A percentile compares a stretch with the other conserved stretches of the same genome.
phyloP scores from a whole-genome alignment of 257 asterid species.

The Ajuga chamaepitys region DNA sequence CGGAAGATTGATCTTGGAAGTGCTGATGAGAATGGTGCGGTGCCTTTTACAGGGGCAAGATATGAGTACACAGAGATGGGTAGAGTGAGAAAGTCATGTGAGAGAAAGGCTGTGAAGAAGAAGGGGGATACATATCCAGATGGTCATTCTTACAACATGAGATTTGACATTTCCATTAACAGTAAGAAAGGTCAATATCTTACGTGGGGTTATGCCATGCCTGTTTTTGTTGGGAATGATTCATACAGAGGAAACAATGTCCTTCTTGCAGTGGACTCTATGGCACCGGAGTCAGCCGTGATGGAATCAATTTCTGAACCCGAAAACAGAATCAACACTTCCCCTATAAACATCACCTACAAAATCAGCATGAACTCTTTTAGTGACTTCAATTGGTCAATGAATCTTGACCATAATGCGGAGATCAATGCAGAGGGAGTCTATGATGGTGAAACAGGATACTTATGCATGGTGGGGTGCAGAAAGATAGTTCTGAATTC shows the following conservation, averaged over 20 bases:
- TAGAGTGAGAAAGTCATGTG: constrained; percentile 27
- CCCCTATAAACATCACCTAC: constrained; percentile 45
- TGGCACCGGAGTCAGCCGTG: background rate
- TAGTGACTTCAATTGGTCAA: background rate
- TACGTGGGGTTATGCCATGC: constrained; percentile 42
- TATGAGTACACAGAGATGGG: constrained; percentile 49
- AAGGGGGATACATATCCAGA: constrained; percentile 32
- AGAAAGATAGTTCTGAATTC: constrained; percentile 20
- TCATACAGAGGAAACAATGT: background rate
- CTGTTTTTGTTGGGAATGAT: constrained; percentile 37
- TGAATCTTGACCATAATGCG: background rate
- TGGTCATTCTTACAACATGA: constrained; percentile 40
- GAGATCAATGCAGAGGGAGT: constrained; percentile 55
- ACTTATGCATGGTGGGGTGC: constrained; percentile 70
- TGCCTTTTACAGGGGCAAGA: constrained; percentile 20
- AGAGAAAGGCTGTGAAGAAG: constrained; percentile 6
- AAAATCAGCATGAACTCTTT: constrained; percentile 18
- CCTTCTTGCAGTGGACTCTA: background rate
- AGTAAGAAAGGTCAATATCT: constrained; percentile 12
- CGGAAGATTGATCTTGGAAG: constrained; percentile 18
- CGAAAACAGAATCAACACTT: background rate
- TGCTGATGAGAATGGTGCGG: background rate
- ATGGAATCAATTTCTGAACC: background rate
- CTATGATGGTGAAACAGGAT: constrained; percentile 40
- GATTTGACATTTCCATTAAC: constrained; percentile 36